Conservation (phyloP, 345 rosid genomes). For the Adansonia digitata region DNA sequence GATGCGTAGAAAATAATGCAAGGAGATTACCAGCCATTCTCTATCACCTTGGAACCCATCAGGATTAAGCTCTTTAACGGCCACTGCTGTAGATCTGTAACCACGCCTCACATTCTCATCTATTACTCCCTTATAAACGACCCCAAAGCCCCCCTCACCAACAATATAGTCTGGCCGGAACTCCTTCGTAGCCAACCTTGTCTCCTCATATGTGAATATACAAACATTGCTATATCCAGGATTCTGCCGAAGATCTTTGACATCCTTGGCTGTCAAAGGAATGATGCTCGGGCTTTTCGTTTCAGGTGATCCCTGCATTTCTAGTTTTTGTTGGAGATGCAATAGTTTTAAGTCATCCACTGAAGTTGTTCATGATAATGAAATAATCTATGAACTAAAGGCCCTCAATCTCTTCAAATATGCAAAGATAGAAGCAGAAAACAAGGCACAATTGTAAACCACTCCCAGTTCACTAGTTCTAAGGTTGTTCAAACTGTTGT, state of each 20-base stretch:
- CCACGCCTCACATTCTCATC: slow-evolving; percentile 63
- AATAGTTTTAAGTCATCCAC: neutral
- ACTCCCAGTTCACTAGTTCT: neutral
- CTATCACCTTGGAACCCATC: slow-evolving; percentile 94
- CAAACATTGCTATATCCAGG: slow-evolving; percentile 71
- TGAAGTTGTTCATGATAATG: neutral
- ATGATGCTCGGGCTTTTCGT: slow-evolving; percentile 10
- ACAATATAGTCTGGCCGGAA: slow-evolving; percentile 82
- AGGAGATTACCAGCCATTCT: slow-evolving; percentile 87
- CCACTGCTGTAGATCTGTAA: slow-evolving; percentile 56
- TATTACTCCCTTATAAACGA: slow-evolving; percentile 79
- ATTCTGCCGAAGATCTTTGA: slow-evolving; percentile 64
- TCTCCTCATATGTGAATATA: slow-evolving; percentile 77
- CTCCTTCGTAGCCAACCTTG: slow-evolving; percentile 74
- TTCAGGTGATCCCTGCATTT: slow-evolving; percentile 22
- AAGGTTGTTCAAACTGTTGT: neutral
- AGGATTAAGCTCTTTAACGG: slow-evolving; percentile 88
- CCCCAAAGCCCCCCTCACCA: slow-evolving; percentile 97
- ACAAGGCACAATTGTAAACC: neutral
- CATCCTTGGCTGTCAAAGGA: slow-evolving; percentile 43
- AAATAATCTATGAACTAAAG: neutral
- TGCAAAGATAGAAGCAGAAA: neutral
- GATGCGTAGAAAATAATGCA: slow-evolving; percentile 1
- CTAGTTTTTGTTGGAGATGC: slow-evolving; percentile 22
- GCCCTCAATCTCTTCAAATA: neutral